A percentile compares a stretch with the other conserved stretches of the same genome.
Evolutionary conservation across 2,329 filamentous ascomycete genomes (phyloP).

Genomic region (Bipolaris gigantea): DNA sequence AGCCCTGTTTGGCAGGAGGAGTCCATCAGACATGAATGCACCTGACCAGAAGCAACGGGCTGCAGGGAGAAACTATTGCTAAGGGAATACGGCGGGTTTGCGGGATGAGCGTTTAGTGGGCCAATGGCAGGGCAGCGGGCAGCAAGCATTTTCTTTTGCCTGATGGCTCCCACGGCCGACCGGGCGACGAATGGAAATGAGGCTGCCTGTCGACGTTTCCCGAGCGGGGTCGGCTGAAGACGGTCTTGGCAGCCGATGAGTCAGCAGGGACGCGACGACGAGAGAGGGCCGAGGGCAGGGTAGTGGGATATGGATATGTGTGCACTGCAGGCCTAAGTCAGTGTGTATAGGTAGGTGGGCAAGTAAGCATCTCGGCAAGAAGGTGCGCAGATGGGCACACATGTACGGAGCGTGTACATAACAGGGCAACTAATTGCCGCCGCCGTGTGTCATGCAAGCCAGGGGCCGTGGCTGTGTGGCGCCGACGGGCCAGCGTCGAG

Average conservation of each 20-base stretch:
- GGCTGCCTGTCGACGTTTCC: constrained; percentile 21
- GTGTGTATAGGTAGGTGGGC: too few relatives aligned
- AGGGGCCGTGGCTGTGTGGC: constrained; percentile 1
- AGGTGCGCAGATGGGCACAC: background rate
- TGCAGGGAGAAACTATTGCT: background rate
- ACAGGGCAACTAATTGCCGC: too few relatives aligned
- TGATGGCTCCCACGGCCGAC: constrained; percentile 19
- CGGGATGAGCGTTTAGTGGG: too few relatives aligned
- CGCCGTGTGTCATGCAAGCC: background rate
- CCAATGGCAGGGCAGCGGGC: background rate
- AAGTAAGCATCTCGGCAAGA: too few relatives aligned
- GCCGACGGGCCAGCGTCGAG: constrained; percentile 14
- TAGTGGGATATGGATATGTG: too few relatives aligned
- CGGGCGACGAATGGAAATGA: constrained; percentile 15
- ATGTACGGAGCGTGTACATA: background rate
- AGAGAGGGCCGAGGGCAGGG: too few relatives aligned
- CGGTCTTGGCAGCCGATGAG: constrained; percentile 9
- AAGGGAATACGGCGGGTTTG: background rate
- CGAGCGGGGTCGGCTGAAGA: constrained; percentile 11
- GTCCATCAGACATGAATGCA: background rate
- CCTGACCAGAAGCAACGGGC: background rate
- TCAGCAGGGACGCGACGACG: background rate
- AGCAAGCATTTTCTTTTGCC: constrained; percentile 2
- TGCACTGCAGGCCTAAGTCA: too few relatives aligned
- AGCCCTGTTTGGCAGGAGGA: constrained; percentile 12